Conservation (phyloP, 2,329 filamentous ascomycete genomes). For the Dactylonectria macrodidyma region DNA sequence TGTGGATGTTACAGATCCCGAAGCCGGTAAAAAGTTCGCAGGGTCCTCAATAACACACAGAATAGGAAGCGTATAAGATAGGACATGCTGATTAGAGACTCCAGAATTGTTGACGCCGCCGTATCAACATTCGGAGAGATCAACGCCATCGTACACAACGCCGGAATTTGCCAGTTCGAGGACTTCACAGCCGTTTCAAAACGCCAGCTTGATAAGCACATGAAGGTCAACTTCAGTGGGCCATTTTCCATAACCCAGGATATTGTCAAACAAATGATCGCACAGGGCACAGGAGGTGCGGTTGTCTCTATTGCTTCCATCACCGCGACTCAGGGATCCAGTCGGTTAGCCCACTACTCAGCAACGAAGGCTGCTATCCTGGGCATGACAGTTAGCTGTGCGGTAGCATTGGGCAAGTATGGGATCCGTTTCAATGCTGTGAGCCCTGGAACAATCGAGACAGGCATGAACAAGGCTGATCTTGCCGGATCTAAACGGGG, state of each 20-base stretch:
- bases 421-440: slow-evolving; percentile 17
- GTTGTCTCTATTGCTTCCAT: slow-evolving; percentile 21
- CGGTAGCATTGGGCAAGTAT: slow-evolving; percentile 10
- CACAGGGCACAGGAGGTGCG: slow-evolving; percentile 7
- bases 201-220: slow-evolving; percentile 11
- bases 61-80: no score
- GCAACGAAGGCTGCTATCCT: slow-evolving; percentile 21
- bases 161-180: slow-evolving; percentile 18
- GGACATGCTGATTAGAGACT: no score
- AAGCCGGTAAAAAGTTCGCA: background rate
- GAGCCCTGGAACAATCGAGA: slow-evolving; percentile 14
- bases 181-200: slow-evolving; percentile 18
- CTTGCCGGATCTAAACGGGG: slow-evolving; percentile 18
- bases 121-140: slow-evolving; percentile 8
- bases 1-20: slow-evolving; percentile 7
- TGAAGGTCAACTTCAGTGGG: slow-evolving; percentile 17
- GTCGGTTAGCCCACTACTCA: slow-evolving; percentile 13
- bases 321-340: slow-evolving; percentile 12
- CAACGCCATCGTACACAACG: slow-evolving; percentile 24
- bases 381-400: slow-evolving; percentile 20
- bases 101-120: no score
- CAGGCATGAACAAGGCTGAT: slow-evolving; percentile 24
- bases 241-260: slow-evolving; percentile 25
- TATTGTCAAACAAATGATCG: slow-evolving; percentile 18
- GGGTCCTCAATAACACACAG: no score